Evolutionary conservation across 257 asterid species (phyloP).

Genomic region (Jacaranda mimosifolia): DNA sequence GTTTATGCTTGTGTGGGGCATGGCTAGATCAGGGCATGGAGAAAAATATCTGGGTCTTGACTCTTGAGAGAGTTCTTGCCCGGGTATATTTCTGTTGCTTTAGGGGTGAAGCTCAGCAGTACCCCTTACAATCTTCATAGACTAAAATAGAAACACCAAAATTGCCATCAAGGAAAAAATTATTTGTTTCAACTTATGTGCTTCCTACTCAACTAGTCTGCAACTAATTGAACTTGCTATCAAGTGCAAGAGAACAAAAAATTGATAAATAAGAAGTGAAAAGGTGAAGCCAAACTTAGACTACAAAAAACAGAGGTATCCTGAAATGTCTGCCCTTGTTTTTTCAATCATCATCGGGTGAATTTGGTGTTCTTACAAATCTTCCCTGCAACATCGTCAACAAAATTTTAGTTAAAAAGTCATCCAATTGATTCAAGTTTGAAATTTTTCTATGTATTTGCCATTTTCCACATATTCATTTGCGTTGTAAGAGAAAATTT

Average conservation of each 20-base stretch:
- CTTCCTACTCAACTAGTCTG: slow-evolving; percentile 25
- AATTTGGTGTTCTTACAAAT: slow-evolving; percentile 52
- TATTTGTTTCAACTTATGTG: neutral
- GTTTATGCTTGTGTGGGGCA: no score
- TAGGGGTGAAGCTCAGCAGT: no score
- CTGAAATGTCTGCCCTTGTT: neutral
- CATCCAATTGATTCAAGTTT: neutral
- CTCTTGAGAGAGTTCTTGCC: no score
- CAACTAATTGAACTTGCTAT: slow-evolving; percentile 14
- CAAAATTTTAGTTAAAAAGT: neutral
- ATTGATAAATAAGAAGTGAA: neutral
- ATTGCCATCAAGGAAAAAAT: neutral
- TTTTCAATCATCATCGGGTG: slow-evolving; percentile 39
- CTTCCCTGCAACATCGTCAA: slow-evolving; percentile 61
- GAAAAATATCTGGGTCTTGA: no score
- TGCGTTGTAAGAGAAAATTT: no score
- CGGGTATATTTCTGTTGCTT: no score
- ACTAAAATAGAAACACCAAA: no score
- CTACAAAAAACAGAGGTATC: slow-evolving; percentile 25
- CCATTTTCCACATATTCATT: neutral
- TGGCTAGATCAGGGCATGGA: no score
- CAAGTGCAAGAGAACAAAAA: neutral
- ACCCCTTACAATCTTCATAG: no score
- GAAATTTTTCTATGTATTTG: neutral
- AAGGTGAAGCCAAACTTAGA: neutral